Evolutionary conservation across 371 early-diverging fungal species (phyloP).

Genomic region (Sporodiniella umbellata): DNA sequence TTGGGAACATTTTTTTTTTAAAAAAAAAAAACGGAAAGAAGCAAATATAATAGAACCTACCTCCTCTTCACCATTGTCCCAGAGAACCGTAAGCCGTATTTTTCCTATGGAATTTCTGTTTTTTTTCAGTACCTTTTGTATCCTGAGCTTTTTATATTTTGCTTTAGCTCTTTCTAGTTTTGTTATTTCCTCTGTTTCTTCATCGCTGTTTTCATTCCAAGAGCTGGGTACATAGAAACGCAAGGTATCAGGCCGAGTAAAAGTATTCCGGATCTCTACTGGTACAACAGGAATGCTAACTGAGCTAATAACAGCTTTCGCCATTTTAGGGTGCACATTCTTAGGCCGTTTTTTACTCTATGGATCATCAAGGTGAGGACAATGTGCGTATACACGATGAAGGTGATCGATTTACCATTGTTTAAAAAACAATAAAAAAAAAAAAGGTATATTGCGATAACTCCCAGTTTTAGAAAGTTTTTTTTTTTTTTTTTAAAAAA

Average conservation of each 20-base stretch:
- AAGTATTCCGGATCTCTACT: conserved; percentile 1
- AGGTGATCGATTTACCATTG: no score
- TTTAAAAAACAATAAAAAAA: background rate
- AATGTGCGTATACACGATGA: no score
- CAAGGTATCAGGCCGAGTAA: conserved; percentile 14
- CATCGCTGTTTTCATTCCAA: conserved; percentile 10
- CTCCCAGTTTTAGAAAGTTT: no score
- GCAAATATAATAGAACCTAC: background rate
- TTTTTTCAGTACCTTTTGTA: conserved; percentile 7
- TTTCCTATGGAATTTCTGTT: conserved; percentile 6
- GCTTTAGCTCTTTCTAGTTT: background rate
- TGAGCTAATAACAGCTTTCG: conserved; percentile 4
- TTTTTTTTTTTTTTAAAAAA: no score
- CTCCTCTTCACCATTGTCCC: background rate
- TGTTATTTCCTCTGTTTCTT: conserved; percentile 2
- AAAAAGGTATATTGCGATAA: no score
- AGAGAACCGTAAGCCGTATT: conserved; percentile 10
- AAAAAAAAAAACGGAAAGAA: background rate
- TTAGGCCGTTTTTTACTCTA: background rate
- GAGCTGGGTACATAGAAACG: conserved; percentile 12
- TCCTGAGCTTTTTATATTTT: conserved; percentile 6
- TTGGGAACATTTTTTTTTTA: background rate
- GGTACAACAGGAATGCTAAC: conserved; percentile 7
- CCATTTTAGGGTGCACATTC: conserved; percentile 13
- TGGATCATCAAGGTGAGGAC: no score